phyloP scores from a whole-genome alignment of 1,139 yeast species.

The Kurtzmaniella quercitrusa region DNA sequence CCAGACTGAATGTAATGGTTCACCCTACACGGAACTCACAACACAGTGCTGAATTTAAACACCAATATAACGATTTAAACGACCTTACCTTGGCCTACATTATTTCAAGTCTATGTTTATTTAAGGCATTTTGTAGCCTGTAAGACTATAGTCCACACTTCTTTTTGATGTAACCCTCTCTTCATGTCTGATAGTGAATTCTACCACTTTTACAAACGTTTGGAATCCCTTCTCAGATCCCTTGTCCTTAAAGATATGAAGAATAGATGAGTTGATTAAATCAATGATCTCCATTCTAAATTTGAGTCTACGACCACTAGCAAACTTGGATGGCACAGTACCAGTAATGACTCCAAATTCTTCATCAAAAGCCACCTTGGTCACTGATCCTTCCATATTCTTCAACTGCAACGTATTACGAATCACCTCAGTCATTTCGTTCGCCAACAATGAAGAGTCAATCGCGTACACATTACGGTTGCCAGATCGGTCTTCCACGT shows the following conservation, averaged over 20 bases:
- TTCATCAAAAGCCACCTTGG: constrained; percentile 37
- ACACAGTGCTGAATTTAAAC: no score
- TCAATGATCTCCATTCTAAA: constrained; percentile 45
- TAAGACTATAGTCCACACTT: constrained; percentile 4
- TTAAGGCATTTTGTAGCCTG: neutral
- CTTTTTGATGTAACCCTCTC: constrained; percentile 24
- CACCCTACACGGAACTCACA: no score
- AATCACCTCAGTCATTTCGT: constrained; percentile 30
- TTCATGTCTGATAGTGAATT: constrained; percentile 33
- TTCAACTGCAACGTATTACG: constrained; percentile 43
- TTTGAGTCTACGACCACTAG: constrained; percentile 44
- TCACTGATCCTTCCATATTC: constrained; percentile 48
- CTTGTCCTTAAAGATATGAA: constrained; percentile 52
- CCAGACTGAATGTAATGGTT: no score
- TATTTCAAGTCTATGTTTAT: neutral
- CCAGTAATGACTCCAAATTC: constrained; percentile 45
- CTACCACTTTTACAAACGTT: constrained; percentile 48
- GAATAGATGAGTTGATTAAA: constrained; percentile 39
- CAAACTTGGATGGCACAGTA: constrained; percentile 43
- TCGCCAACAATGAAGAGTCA: constrained; percentile 28
- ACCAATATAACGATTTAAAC: no score
- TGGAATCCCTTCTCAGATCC: constrained; percentile 70
- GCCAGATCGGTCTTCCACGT: constrained; percentile 7
- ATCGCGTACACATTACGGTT: constrained; percentile 26
- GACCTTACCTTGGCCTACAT: neutral